Base-by-base conservation (phyloP, 2,329 filamentous ascomycete species). In the Trichoderma sp. region DNA sequence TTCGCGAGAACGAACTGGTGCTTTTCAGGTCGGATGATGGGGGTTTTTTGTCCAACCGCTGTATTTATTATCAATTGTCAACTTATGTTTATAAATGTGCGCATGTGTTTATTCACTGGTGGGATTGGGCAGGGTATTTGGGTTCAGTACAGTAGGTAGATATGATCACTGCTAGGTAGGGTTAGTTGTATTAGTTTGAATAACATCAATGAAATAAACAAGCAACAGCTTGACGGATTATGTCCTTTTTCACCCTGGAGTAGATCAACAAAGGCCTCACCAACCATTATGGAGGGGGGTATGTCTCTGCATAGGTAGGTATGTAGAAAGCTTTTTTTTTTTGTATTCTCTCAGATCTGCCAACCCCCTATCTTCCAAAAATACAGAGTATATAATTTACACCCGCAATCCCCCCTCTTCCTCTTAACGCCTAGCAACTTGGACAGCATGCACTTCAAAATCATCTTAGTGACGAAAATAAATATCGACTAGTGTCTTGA, bases 401-500 rank as follows among this genome's bases (percentile, higher is more conserved):
- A 75, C 27, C 33, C 74, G 60, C 45, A 41, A 72, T 66, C 31
- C 33, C 33, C 45, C 45, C 45, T 53, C 45, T 12, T 53, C n/a
- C 45, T 53, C 16, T 18, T 3, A 56, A 56, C 12, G 33, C 29
- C 41, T 65, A 53, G 9, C 21, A 62, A 56, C 67, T 72, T 50
- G 63, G 67, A 38, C 63, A 66, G 59, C 62, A 74, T 74, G 71
- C 75, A 76, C 69, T 60, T 60, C 38, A 76, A 65, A 64, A 21
- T 38, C 24, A 68, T 45, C 66, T 62, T 60, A 38, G 50, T 56
- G 75, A 74, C 21, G 41, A 73, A 65, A 64, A 53, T 33, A 65
- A 24, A 63, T 72, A 64, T 65, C 62, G 60, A 83, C 80, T 81
- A 81, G 77, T 76, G 81, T 81, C 80, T 83, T 82, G 81, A 83